Evolutionary conservation across 139 green algal species (phyloP).

Genomic region (Closterium sp.): DNA sequence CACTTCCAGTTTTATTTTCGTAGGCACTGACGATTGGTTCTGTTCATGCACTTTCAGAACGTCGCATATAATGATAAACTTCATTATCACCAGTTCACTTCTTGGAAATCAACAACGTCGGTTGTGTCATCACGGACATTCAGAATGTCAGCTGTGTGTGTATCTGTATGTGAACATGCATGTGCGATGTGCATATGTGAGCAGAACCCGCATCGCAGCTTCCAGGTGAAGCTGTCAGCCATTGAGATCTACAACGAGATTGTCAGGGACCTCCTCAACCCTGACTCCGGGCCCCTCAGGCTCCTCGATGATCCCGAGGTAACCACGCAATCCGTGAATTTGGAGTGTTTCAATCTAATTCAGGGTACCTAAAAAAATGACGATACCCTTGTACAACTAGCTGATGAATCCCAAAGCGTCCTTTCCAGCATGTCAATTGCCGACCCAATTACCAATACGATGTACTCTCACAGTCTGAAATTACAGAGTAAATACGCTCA

Average conservation of each 20-base stretch:
- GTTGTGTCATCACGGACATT: not conserved
- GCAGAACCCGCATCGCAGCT: conserved; percentile 72
- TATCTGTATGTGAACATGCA: not conserved
- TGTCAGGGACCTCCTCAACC: conserved; percentile 88
- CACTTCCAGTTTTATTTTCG: too few species aligned
- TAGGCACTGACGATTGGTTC: too few species aligned
- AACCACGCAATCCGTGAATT: not conserved
- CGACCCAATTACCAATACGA: not conserved
- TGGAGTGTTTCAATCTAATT: not conserved
- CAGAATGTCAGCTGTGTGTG: not conserved
- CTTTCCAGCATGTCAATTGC: not conserved
- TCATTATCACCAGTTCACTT: not conserved
- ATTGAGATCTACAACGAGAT: conserved; percentile 99
- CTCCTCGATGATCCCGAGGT: conserved; percentile 51
- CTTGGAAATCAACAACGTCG: not conserved
- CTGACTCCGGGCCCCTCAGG: conserved; percentile 47
- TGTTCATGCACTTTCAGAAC: too few species aligned
- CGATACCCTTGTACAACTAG: not conserved
- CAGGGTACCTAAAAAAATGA: not conserved
- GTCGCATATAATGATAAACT: too few species aligned
- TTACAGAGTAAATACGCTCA: not conserved
- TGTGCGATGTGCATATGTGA: not conserved
- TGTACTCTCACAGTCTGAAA: not conserved
- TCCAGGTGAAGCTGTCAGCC: conserved; percentile 92
- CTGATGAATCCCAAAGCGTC: not conserved